Percentiles rank a stretch among this genome's conserved stretches.
These are phyloP conservation scores for Didymella glomerata DNA, from an alignment of 2,329 filamentous ascomycete genomes.

Conservation along the genomic window DNA sequence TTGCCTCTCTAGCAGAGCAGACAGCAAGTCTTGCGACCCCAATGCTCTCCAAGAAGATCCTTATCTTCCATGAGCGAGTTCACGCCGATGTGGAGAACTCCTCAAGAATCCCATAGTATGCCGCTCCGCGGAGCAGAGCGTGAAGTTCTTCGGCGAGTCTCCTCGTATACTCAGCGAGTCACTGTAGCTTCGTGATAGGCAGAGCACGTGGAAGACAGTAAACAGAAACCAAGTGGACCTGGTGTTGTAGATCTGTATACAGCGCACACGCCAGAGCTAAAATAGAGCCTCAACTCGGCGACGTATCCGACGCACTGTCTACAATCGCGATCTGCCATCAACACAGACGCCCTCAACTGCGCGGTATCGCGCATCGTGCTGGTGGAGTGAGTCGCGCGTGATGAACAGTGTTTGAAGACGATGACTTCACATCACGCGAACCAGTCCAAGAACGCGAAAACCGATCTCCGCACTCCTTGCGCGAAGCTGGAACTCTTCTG, in stretches of 20 bases:
- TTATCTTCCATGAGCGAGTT: not conserved
- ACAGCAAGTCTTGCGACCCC: not conserved
- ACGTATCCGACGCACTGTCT: slow-evolving; percentile 1
- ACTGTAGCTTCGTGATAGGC: slow-evolving; percentile 11
- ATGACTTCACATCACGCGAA: not conserved
- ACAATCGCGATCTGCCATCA: slow-evolving; percentile 4
- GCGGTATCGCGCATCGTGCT: not conserved
- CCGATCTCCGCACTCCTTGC: not conserved
- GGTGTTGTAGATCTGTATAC: slow-evolving; percentile 8
- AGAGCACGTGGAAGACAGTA: slow-evolving; percentile 6
- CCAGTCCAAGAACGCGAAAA: slow-evolving; percentile 1
- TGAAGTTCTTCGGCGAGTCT: not conserved
- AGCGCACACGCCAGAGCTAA: slow-evolving; percentile 2
- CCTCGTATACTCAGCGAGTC: not conserved
- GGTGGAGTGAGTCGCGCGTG: not conserved
- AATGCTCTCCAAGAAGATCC: not conserved
- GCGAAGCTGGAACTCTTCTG: slow-evolving; percentile 7
- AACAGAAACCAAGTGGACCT: slow-evolving; percentile 3
- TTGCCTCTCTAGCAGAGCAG: not conserved
- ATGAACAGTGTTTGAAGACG: not conserved
- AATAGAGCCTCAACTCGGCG: slow-evolving; percentile 19
- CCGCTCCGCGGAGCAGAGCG: slow-evolving; percentile 5
- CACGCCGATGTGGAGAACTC: not conserved
- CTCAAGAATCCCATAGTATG: not conserved
- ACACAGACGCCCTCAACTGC: not conserved